These are phyloP conservation scores for Calonectria henricotiae DNA, from an alignment of 2,329 filamentous ascomycete genomes.

Conservation along the genomic window DNA sequence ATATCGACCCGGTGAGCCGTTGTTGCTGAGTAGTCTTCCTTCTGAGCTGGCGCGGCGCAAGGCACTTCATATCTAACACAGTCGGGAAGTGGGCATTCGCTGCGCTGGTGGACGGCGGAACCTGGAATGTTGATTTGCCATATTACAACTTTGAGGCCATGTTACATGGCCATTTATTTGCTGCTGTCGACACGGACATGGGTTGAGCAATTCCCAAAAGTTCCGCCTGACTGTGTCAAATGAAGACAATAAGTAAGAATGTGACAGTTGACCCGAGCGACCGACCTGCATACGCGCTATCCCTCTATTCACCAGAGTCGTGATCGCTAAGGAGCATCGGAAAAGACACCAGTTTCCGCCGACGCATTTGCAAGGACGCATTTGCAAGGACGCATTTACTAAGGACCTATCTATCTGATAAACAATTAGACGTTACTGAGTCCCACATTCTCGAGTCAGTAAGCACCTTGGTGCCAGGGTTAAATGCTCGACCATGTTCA, in stretches of 20 bases:
- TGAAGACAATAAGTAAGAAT: slow-evolving; percentile 29
- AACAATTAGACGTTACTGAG: slow-evolving; percentile 4
- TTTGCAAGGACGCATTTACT: too few relatives aligned
- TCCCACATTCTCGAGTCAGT: slow-evolving; percentile 20
- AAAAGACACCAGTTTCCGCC: not conserved
- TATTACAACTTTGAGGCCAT: slow-evolving; percentile 28
- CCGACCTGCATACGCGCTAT: slow-evolving; percentile 29
- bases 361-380: too few relatives aligned
- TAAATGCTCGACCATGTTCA: slow-evolving; percentile 28
- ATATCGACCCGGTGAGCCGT: slow-evolving; percentile 36
- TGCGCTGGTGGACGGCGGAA: slow-evolving; percentile 25
- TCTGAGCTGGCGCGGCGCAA: slow-evolving; percentile 17
- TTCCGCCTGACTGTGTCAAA: slow-evolving; percentile 10
- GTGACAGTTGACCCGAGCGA: slow-evolving; percentile 13
- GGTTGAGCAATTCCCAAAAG: slow-evolving; percentile 21
- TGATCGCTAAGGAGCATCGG: not conserved
- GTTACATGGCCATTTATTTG: slow-evolving; percentile 40
- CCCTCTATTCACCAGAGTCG: not conserved
- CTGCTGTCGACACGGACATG: slow-evolving; percentile 30
- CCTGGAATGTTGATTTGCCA: slow-evolving; percentile 7
- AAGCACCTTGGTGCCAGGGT: not conserved
- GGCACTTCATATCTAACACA: slow-evolving; percentile 20
- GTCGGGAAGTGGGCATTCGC: slow-evolving; percentile 32
- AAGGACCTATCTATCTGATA: slow-evolving; percentile 31
- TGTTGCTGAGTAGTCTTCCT: slow-evolving; percentile 22